phyloP scores from a whole-genome alignment of 169 alveolate genomes.

The Amoebophrya sp. region DNA sequence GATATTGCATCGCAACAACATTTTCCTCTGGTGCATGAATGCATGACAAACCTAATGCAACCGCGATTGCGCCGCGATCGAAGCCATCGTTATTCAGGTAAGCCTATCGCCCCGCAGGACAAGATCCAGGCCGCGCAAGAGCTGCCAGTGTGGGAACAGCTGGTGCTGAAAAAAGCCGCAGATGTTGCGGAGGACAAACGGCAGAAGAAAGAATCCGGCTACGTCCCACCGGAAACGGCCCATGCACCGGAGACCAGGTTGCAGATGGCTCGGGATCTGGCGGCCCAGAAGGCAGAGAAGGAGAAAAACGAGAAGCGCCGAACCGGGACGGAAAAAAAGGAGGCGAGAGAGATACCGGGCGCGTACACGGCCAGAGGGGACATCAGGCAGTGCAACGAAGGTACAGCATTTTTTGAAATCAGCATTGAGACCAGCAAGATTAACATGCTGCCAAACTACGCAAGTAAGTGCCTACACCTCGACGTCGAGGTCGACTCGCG shows the following conservation, averaged over 20 bases:
- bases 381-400: background rate
- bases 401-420: no score
- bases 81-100: no score
- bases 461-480: no score
- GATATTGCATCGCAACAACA: no score
- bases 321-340: background rate
- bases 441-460: no score
- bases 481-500: no score
- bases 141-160: background rate
- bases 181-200: background rate
- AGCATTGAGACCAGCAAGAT: no score
- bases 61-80: no score
- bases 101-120: background rate
- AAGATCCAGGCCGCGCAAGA: background rate
- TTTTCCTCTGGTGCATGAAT: no score
- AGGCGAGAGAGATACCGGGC: background rate
- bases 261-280: background rate
- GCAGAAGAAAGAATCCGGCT: background rate
- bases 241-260: background rate
- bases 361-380: constrained; percentile 5
- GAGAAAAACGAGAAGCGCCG: background rate
- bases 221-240: background rate
- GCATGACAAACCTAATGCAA: no score
- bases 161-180: background rate
- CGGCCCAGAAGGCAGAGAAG: background rate